Evolutionary conservation across 352 stramenopile species (phyloP), one percentile per base, ranked within the genome.

Genomic region (Elongisporangium undulatum): DNA sequence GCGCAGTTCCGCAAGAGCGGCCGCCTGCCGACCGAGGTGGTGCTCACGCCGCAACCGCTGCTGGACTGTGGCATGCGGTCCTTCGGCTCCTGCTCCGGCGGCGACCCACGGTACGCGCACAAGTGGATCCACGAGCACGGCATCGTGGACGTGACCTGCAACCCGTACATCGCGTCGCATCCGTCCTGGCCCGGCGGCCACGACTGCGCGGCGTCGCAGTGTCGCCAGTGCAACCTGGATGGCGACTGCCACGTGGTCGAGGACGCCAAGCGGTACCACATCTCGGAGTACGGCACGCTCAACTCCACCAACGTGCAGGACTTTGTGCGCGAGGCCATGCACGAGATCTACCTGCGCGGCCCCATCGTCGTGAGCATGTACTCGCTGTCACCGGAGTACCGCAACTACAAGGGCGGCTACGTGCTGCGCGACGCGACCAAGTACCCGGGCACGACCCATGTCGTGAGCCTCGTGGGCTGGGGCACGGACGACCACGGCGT

Each of bases 401-500:
- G 64, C 26, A 79, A 97, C 49, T 98, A 98, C 78, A 90, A 82
- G 21, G 94, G 93, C 48, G 96, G 95, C 49, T 92, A 85, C 51
- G 85, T 98, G 53, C 70, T 98, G 16, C 80, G 90, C n/a, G 83
- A 94, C 62, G 84, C 92, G 38, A 90, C 70, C 34, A 80, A 85
- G 48, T 90, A 90, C 48, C 71, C 71, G 0, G 68, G 76, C n/a
- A 92, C 85, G 22, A 89, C 82, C 12, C 87, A 99, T 65, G 92
- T 97, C 29, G 93, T 99, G 58, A 96, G 87, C 48, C 89, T 99
- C 51, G 85, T 98, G n/a, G 97, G 96, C 41, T 99, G 96, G 96
- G 96, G 96, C 64, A 85, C 68, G 0, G 75, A 86, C 23, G 79
- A 89, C 22, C 71, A 91, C 41, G 78, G 89, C 41, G 59, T 94